These are phyloP conservation scores for Termitomyces titanicus DNA, from an alignment of 768 basidiomycete species.

Conservation along the genomic window DNA sequence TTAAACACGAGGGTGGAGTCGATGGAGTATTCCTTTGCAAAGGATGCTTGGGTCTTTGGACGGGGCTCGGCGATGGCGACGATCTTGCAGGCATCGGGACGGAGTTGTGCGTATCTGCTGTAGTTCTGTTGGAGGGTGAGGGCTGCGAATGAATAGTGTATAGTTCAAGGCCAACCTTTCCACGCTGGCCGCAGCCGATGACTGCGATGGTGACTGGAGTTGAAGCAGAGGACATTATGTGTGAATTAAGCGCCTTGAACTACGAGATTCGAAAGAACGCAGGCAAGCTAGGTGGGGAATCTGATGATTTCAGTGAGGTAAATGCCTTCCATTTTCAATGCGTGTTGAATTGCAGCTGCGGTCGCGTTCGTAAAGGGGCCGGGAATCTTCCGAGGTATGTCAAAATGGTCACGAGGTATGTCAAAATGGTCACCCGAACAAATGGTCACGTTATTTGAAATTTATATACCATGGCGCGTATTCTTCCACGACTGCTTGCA, in stretches of 20 bases:
- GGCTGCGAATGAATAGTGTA: not conserved
- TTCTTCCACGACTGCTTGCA: slow-evolving; percentile 62
- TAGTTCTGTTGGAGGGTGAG: slow-evolving; percentile 44
- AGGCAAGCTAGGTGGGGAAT: no score
- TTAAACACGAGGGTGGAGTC: slow-evolving; percentile 68
- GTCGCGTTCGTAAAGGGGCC: no score
- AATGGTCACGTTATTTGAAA: no score
- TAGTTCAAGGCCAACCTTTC: slow-evolving; percentile 43
- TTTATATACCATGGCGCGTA: slow-evolving; percentile 57
- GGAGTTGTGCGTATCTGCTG: slow-evolving; percentile 52
- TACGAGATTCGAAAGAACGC: no score
- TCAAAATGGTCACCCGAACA: no score
- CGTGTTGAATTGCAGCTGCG: no score
- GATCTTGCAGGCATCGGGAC: slow-evolving; percentile 66
- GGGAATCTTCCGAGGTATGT: no score
- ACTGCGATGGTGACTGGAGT: slow-evolving; percentile 67
- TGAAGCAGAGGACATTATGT: not conserved
- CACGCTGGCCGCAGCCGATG: slow-evolving; percentile 83
- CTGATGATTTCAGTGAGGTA: no score
- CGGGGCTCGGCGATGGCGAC: slow-evolving; percentile 87
- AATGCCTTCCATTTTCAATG: no score
- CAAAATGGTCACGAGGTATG: no score
- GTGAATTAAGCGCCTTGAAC: no score
- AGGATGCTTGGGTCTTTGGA: slow-evolving; percentile 53
- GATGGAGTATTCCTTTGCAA: slow-evolving; percentile 54